Conservation (phyloP, 768 basidiomycete genomes). For the Sarcodon sp. region DNA sequence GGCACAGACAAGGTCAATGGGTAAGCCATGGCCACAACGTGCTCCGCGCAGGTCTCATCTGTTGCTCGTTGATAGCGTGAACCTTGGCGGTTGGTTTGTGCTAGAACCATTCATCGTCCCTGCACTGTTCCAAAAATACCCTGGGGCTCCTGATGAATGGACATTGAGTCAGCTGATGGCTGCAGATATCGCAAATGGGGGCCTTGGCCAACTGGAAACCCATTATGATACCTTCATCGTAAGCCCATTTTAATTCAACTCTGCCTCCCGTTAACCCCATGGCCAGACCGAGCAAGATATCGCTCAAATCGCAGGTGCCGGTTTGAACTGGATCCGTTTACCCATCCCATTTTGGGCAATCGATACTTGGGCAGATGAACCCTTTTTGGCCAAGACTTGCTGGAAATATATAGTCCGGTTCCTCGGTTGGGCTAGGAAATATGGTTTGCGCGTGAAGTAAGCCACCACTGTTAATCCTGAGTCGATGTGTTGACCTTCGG, state of each 20-base stretch:
- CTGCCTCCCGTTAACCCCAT: background rate
- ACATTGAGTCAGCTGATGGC: constrained; percentile 51
- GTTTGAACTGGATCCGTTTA: constrained; percentile 73
- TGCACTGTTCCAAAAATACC: constrained; percentile 38
- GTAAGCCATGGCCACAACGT: constrained; percentile 20
- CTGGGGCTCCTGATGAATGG: constrained; percentile 48
- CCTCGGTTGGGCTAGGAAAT: constrained; percentile 78
- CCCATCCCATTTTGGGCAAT: constrained; percentile 84
- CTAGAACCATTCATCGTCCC: constrained; percentile 74
- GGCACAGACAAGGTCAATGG: constrained; percentile 48
- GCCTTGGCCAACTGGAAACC: constrained; percentile 36
- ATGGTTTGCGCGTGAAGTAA: constrained; percentile 66
- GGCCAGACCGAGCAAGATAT: constrained; percentile 71
- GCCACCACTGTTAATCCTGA: no score
- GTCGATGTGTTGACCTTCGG: no score
- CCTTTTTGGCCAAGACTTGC: constrained; percentile 58
- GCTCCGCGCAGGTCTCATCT: constrained; percentile 1
- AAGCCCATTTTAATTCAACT: constrained; percentile 9
- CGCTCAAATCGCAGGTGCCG: constrained; percentile 72
- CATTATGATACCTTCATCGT: constrained; percentile 78
- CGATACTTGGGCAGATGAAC: constrained; percentile 62
- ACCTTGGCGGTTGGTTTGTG: constrained; percentile 65
- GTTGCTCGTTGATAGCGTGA: constrained; percentile 28
- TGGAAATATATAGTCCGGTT: constrained; percentile 79
- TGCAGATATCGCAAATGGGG: constrained; percentile 35